Evolutionary conservation across 768 basidiomycete species (phyloP), one percentile per base, ranked within the genome.

Genomic region (Rossbeevera mucosa): DNA sequence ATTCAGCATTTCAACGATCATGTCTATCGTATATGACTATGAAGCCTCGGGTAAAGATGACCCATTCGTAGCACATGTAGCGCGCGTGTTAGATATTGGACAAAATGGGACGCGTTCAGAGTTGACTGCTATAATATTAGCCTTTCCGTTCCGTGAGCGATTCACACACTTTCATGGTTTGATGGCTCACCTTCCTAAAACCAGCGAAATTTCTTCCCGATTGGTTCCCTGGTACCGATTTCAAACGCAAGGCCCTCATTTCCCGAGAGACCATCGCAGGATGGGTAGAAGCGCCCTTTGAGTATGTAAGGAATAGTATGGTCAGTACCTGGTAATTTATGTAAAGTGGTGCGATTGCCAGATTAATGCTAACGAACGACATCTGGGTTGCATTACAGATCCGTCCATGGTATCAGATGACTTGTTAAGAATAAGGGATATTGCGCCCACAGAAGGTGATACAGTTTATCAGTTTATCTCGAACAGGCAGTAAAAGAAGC

Each of bases 11-110:
- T 58, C 64, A 14, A 52, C 50, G 8, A 60, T 65, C 46, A 60
- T 65, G 60, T 50, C 65, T 11, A 25, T 65, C 12, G 54, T 62
- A 43, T 65, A 65, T 51, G 64, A 58, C 24, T 65, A 67, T 21
- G n/a, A 62, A 2, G 44, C 47, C 2, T 50, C 49, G 1, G 22
- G 47, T 4, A 21, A 48, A 22, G 45, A 65, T 44, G 65, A 67
- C 41, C 65, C 58, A 20, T 50, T 65, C 7, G 40, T 65, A 4
- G 21, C 47, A 20, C 28, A 55, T 4, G 40, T 67, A 7, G 63
- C 56, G 26, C 51, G 31, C 5, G 54, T 52, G 11, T 41, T 33
- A 6, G 12, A 46, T 6, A 47, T 55, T 24, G 51, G 43, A 20
- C 30, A 50, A 18, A 57, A 55, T 28, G 62, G 47, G 28, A 21